A percentile compares a stretch with the other conserved stretches of the same genome.
These are phyloP conservation scores for Trametes cingulata DNA, from an alignment of 768 basidiomycete genomes.

Conservation along the genomic window DNA sequence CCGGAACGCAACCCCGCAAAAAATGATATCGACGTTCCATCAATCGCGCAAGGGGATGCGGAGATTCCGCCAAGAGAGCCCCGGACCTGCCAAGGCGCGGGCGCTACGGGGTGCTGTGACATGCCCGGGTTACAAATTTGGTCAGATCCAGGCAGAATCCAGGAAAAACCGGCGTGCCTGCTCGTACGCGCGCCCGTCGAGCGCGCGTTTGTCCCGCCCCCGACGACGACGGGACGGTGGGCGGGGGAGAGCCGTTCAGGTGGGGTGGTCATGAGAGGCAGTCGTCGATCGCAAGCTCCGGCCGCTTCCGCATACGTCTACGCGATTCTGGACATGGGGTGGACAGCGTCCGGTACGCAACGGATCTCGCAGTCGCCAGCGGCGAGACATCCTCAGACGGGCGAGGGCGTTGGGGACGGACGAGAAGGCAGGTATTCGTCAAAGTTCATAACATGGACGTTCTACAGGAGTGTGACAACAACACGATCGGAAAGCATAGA, in stretches of 20 bases:
- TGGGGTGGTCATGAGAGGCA: background rate
- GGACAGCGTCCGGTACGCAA: background rate
- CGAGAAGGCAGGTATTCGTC: no score
- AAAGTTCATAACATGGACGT: no score
- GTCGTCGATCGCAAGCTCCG: background rate
- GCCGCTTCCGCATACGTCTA: background rate
- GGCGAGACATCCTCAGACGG: background rate
- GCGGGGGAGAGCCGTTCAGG: background rate
- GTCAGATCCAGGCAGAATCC: background rate
- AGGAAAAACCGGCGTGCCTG: background rate
- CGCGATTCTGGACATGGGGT: background rate
- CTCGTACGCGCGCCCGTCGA: background rate
- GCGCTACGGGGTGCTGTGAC: background rate
- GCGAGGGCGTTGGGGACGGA: no score
- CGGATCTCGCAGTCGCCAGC: no score
- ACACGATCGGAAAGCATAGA: background rate
- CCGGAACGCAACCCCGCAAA: background rate
- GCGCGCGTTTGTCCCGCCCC: background rate
- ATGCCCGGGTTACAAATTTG: background rate
- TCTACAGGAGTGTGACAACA: background rate
- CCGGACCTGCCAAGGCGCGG: slow-evolving; percentile 15
- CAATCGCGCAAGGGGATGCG: slow-evolving; percentile 14
- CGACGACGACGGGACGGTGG: background rate
- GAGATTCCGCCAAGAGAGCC: slow-evolving; percentile 12
- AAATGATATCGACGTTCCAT: slow-evolving; percentile 14